Conservation (phyloP, 345 rosid species). For the Salix dunnii region DNA sequence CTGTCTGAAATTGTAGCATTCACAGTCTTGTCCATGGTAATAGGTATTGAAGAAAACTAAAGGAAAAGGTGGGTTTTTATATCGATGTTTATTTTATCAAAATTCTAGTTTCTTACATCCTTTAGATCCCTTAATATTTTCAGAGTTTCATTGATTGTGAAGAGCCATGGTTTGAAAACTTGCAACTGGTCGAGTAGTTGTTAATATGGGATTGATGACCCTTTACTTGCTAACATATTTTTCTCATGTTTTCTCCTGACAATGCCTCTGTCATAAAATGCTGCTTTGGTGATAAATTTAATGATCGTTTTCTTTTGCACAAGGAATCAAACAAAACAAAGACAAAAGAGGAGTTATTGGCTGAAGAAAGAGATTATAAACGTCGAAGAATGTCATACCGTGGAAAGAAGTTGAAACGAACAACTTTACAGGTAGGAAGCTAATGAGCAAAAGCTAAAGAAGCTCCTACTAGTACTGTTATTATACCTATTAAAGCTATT, state of each 20-base stretch:
- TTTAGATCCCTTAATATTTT: no score
- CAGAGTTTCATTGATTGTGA: no score
- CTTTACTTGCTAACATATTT: background rate
- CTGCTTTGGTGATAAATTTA: background rate
- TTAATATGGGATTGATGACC: no score
- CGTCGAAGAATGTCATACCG: constrained; percentile 94
- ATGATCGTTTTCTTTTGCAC: constrained; percentile 3
- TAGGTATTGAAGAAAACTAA: no score
- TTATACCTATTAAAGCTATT: no score
- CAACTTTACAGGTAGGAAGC: constrained; percentile 54
- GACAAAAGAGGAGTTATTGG: constrained; percentile 82
- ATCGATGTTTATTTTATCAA: no score
- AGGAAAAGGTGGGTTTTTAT: no score
- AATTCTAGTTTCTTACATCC: no score
- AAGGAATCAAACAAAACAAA: constrained; percentile 62
- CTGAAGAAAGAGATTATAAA: constrained; percentile 98
- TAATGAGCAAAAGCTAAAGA: background rate
- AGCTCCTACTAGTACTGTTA: background rate
- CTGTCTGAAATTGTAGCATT: no score
- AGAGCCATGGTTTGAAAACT: no score
- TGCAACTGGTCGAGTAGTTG: no score
- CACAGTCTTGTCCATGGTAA: no score
- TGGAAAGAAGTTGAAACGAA: constrained; percentile 86
- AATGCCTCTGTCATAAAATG: background rate
- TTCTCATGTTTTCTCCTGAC: background rate